Conservation (phyloP, 2,329 filamentous ascomycete species). For the Colletotrichum scovillei region DNA sequence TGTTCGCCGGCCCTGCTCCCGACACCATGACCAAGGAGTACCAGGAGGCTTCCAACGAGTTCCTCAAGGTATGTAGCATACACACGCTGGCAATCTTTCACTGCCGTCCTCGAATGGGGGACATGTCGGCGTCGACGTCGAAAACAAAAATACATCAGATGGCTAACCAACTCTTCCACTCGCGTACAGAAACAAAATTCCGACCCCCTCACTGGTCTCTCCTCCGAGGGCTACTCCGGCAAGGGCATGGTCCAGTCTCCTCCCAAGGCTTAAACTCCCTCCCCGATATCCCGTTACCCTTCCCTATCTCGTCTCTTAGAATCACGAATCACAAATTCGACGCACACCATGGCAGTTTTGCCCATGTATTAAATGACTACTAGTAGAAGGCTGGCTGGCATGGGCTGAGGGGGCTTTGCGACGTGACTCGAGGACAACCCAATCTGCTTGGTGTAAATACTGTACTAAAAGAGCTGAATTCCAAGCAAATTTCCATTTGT, state of each 20-base stretch:
- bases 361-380: constrained; percentile 50
- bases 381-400: constrained; percentile 39
- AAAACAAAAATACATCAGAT: no score
- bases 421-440: constrained; percentile 42
- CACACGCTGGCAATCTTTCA: no score
- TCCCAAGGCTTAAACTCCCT: constrained; percentile 60
- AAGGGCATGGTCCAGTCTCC: constrained; percentile 82
- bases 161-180: neutral
- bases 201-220: constrained; percentile 88
- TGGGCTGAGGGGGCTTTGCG: constrained; percentile 44
- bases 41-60: constrained; percentile 96
- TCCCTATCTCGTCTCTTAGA: constrained; percentile 36
- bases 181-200: constrained; percentile 77
- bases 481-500: constrained; percentile 46
- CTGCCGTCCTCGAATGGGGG: no score
- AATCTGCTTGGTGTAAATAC: constrained; percentile 52
- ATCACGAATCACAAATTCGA: constrained; percentile 36
- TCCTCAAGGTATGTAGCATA: constrained; percentile 74
- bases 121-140: neutral
- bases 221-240: constrained; percentile 82
- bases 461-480: constrained; percentile 55
- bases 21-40: constrained; percentile 96
- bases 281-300: constrained; percentile 24
- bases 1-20: constrained; percentile 78
- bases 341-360: constrained; percentile 31